phyloP scores from a whole-genome alignment of 768 basidiomycete species.

The Serpula lacrymans region DNA sequence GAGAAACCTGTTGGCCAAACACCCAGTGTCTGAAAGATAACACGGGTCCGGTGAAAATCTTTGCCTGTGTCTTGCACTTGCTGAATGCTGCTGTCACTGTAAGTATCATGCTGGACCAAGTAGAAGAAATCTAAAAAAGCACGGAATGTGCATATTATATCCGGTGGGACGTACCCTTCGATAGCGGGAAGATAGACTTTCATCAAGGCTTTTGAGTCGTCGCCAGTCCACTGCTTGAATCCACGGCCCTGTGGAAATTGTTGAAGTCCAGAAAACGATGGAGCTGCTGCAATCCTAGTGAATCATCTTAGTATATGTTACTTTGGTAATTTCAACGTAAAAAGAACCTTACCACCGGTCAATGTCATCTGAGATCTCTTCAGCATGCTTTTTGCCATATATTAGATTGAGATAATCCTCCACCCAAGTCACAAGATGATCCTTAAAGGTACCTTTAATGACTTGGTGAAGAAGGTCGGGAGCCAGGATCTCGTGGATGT shows the following conservation, averaged over 20 bases:
- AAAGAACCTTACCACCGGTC: conserved; percentile 26
- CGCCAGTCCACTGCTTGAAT: conserved; percentile 35
- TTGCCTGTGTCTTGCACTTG: conserved; percentile 13
- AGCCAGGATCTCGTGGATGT: no score
- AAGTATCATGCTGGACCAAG: conserved; percentile 11
- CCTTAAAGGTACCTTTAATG: conserved; percentile 39
- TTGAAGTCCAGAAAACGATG: conserved; percentile 14
- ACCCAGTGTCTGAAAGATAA: conserved; percentile 12
- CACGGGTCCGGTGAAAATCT: conserved; percentile 17
- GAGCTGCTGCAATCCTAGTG: conserved; percentile 14
- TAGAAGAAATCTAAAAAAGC: conserved; percentile 32
- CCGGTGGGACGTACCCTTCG: conserved; percentile 20
- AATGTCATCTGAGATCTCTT: conserved; percentile 31
- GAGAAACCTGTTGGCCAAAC: conserved; percentile 15
- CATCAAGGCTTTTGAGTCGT: conserved; percentile 36
- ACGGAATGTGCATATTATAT: conserved; percentile 21
- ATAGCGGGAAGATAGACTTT: conserved; percentile 23
- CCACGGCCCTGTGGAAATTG: conserved; percentile 21
- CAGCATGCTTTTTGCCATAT: conserved; percentile 16
- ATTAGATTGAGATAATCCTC: conserved; percentile 21
- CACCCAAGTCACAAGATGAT: conserved; percentile 36
- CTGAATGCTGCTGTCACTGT: conserved; percentile 14
- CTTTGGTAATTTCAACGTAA: neutral
- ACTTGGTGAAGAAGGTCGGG: conserved; percentile 36
- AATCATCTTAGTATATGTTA: conserved; percentile 9